Conservation (phyloP, 208 protist species). For the Leishmania amazonensis region DNA sequence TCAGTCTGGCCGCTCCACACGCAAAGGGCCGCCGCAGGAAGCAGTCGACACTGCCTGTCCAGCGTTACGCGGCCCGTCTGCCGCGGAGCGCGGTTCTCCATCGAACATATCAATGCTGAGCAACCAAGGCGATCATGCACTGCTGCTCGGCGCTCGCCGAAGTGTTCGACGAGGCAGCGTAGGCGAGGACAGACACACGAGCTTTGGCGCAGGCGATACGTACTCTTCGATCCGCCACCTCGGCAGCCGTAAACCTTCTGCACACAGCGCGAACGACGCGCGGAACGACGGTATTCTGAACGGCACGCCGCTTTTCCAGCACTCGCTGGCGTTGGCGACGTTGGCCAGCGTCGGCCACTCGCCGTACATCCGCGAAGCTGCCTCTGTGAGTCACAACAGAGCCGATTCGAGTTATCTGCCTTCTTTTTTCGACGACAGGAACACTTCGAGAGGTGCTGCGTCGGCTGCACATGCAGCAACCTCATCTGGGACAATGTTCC, state of each 20-base stretch:
- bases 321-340: background rate
- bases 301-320: background rate
- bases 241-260: background rate
- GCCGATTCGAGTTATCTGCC: background rate
- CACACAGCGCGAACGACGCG: background rate
- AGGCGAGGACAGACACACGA: background rate
- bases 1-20: background rate
- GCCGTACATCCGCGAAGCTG: background rate
- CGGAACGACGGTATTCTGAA: background rate
- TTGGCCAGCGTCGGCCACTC: background rate
- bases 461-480: background rate
- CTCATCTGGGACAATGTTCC: constrained; percentile 3
- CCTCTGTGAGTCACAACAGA: background rate
- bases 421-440: background rate
- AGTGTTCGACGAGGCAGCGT: background rate
- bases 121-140: constrained; percentile 3
- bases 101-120: background rate
- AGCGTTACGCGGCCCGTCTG: background rate
- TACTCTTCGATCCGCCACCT: background rate
- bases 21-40: background rate
- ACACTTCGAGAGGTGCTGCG: background rate
- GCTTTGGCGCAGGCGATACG: background rate
- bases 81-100: background rate
- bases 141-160: background rate
- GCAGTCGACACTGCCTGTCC: background rate